These are phyloP conservation scores for Chytridium lagenaria DNA, from an alignment of 371 early-diverging fungal genomes.

Conservation along the genomic window DNA sequence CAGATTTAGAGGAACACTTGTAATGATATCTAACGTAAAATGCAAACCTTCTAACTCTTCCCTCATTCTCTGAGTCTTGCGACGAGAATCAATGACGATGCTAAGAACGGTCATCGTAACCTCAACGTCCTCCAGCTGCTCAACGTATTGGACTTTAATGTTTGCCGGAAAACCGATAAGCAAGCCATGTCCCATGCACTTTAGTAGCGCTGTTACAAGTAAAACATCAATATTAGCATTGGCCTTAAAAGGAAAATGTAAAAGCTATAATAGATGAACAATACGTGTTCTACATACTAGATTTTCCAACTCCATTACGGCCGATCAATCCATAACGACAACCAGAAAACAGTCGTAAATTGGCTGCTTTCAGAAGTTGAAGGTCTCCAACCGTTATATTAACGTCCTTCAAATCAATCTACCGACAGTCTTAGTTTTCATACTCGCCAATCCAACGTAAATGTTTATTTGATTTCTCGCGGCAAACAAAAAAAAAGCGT, in stretches of 20 bases:
- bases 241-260: background rate
- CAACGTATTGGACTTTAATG: slow-evolving; percentile 78
- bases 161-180: slow-evolving; percentile 82
- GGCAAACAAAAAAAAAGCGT: no score
- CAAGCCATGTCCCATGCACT: slow-evolving; percentile 70
- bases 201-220: slow-evolving; percentile 63
- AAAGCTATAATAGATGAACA: background rate
- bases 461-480: no score
- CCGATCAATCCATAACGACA: slow-evolving; percentile 81
- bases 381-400: slow-evolving; percentile 69
- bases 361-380: slow-evolving; percentile 65
- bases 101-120: slow-evolving; percentile 60
- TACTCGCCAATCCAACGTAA: background rate
- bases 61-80: slow-evolving; percentile 52
- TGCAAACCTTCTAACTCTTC: slow-evolving; percentile 42
- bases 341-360: slow-evolving; percentile 66
- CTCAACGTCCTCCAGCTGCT: slow-evolving; percentile 60
- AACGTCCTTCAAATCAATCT: slow-evolving; percentile 71
- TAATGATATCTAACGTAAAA: background rate
- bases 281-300: slow-evolving; percentile 58
- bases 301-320: slow-evolving; percentile 92
- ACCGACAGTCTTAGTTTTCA: background rate
- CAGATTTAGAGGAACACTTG: background rate
- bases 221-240: background rate
- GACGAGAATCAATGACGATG: slow-evolving; percentile 76